phyloP scores from a whole-genome alignment of 2,329 filamentous ascomycete species.

The Ophiostoma himal-ulmi region DNA sequence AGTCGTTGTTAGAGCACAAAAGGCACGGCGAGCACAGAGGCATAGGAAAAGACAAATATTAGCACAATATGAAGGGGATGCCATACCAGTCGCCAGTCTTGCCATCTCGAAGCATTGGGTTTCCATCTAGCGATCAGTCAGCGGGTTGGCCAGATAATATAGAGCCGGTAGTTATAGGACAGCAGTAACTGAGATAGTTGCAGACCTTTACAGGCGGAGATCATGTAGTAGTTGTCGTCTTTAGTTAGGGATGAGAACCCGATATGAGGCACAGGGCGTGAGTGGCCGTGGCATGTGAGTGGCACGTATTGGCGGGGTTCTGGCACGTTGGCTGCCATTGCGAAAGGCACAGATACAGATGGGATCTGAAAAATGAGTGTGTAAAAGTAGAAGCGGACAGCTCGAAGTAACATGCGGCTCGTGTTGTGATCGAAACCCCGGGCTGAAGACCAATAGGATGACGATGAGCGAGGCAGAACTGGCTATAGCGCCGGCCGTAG shows the following conservation, averaged over 20 bases:
- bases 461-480: neutral
- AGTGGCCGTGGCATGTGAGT: slow-evolving; percentile 90
- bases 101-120: slow-evolving; percentile 96
- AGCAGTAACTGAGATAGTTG: neutral
- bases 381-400: neutral
- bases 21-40: neutral
- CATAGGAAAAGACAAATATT: neutral
- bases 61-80: neutral
- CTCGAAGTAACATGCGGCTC: neutral
- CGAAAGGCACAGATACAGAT: slow-evolving; percentile 4
- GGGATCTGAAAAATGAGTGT: neutral
- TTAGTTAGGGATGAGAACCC: slow-evolving; percentile 80
- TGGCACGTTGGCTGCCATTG: slow-evolving; percentile 32
- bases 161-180: slow-evolving; percentile 7
- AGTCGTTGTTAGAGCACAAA: slow-evolving; percentile 49
- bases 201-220: slow-evolving; percentile 84
- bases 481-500: neutral
- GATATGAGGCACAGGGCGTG: slow-evolving; percentile 83
- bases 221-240: slow-evolving; percentile 81
- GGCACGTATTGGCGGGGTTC: slow-evolving; percentile 62
- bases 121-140: slow-evolving; percentile 62
- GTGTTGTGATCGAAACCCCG: neutral
- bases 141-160: slow-evolving; percentile 20
- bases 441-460: neutral
- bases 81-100: slow-evolving; percentile 84